Evolutionary conservation across 805 yeast genomes (phyloP).

Genomic region (Sugiyamaella smithiae): DNA sequence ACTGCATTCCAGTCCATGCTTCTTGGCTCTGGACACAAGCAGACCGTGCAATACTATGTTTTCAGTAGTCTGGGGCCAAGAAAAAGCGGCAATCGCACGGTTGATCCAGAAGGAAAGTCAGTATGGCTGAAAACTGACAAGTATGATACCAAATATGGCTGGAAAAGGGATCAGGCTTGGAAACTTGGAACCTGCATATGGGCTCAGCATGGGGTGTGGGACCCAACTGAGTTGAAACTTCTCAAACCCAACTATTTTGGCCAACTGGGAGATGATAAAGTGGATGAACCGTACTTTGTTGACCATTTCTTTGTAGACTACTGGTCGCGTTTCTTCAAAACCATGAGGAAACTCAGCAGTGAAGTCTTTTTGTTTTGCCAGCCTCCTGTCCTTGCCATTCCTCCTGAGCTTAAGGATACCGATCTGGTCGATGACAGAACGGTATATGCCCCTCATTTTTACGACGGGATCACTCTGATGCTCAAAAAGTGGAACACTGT

Average conservation of each 20-base stretch:
- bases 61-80: slow-evolving; percentile 76
- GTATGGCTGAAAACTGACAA: slow-evolving; percentile 58
- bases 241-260: slow-evolving; percentile 50
- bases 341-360: slow-evolving; percentile 41
- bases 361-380: slow-evolving; percentile 62
- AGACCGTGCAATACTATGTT: slow-evolving; percentile 64
- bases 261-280: slow-evolving; percentile 22
- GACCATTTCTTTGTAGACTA: slow-evolving; percentile 64
- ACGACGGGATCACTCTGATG: slow-evolving; percentile 93
- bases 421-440: slow-evolving; percentile 53
- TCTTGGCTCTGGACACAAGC: slow-evolving; percentile 74
- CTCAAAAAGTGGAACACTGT: slow-evolving; percentile 82
- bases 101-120: slow-evolving; percentile 63
- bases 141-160: slow-evolving; percentile 64
- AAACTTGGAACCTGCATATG: slow-evolving; percentile 71
- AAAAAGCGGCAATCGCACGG: slow-evolving; percentile 50
- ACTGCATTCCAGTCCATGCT: slow-evolving; percentile 70
- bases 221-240: slow-evolving; percentile 37
- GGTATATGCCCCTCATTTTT: slow-evolving; percentile 83
- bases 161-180: slow-evolving; percentile 66
- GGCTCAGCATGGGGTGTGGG: slow-evolving; percentile 82
- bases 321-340: slow-evolving; percentile 49
- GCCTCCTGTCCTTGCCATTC: slow-evolving; percentile 76
- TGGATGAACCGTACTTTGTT: slow-evolving; percentile 35
- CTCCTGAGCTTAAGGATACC: slow-evolving; percentile 58